Evolutionary conservation across 805 yeast genomes (phyloP).

Genomic region (Lipomyces lipofer): DNA sequence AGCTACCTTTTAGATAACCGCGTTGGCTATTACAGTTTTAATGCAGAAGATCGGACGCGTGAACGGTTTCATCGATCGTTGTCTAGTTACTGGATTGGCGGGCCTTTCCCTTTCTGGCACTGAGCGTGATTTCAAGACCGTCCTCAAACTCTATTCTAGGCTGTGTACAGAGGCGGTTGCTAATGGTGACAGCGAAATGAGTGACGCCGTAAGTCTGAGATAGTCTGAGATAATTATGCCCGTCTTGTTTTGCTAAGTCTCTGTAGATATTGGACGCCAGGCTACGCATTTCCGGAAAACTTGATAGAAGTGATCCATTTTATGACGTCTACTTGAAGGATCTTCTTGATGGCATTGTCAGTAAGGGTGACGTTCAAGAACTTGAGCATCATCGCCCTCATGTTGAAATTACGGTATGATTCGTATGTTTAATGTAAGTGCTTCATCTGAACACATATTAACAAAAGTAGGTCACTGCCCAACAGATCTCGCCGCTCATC

Average conservation of each 20-base stretch:
- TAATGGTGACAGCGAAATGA: constrained; percentile 42
- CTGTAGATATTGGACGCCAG: constrained; percentile 51
- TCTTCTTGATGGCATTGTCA: constrained; percentile 62
- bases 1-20: constrained; percentile 49
- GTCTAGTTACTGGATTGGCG: constrained; percentile 64
- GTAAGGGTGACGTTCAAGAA: constrained; percentile 75
- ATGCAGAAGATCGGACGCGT: constrained; percentile 65
- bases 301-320: constrained; percentile 44
- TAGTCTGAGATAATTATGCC: constrained; percentile 14
- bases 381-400: constrained; percentile 78
- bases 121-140: constrained; percentile 65
- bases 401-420: constrained; percentile 31
- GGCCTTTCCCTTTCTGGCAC: constrained; percentile 61
- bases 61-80: constrained; percentile 51
- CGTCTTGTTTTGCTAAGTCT: not conserved
- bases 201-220: constrained; percentile 26
- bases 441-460: too few relatives aligned
- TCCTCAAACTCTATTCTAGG: constrained; percentile 58
- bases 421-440: constrained; percentile 10
- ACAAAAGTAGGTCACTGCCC: constrained; percentile 48
- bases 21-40: constrained; percentile 75
- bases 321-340: constrained; percentile 63
- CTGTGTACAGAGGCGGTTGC: constrained; percentile 50
- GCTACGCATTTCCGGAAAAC: constrained; percentile 42
- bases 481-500: constrained; percentile 63